Evolutionary conservation across 2,329 filamentous ascomycete genomes (phyloP).

Genomic region (Penicillium oxalicum): DNA sequence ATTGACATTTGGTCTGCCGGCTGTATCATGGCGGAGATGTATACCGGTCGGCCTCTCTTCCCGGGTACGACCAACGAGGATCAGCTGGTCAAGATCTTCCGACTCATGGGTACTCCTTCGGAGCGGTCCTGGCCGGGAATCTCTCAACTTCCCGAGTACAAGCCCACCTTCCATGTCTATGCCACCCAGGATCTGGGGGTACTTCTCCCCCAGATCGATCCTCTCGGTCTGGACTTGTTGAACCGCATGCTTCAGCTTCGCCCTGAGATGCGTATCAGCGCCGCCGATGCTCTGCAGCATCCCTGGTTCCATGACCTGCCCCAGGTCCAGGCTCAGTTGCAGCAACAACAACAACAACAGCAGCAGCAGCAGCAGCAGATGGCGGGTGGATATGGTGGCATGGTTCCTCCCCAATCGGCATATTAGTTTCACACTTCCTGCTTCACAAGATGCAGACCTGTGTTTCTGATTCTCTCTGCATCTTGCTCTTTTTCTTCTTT

Average conservation of each 20-base stretch:
- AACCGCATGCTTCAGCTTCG: constrained; percentile 87
- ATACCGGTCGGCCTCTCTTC: constrained; percentile 89
- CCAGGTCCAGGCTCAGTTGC: constrained; percentile 49
- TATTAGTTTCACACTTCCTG: constrained; percentile 20
- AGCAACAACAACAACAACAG: constrained; percentile 32
- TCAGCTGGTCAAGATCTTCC: constrained; percentile 93
- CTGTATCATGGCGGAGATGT: constrained; percentile 99
- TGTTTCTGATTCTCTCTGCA: too few relatives aligned
- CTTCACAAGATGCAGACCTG: too few relatives aligned
- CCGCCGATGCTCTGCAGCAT: constrained; percentile 77
- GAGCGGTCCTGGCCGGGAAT: constrained; percentile 96
- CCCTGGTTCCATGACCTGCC: constrained; percentile 76
- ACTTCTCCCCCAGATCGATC: constrained; percentile 86
- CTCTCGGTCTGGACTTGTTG: constrained; percentile 77
- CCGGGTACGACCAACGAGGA: constrained; percentile 98
- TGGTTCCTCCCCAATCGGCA: constrained; percentile 33
- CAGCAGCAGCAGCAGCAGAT: constrained; percentile 30
- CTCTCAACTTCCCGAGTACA: constrained; percentile 94
- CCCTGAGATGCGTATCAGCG: constrained; percentile 85
- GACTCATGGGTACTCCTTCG: constrained; percentile 95
- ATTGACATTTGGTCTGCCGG: constrained; percentile 99
- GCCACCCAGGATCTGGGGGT: constrained; percentile 82
- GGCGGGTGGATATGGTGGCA: constrained; percentile 35
- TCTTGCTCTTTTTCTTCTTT: too few relatives aligned
- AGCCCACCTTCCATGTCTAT: constrained; percentile 88